Conservation (phyloP, 2,329 filamentous ascomycete genomes). For the Xylariaceae sp. region DNA sequence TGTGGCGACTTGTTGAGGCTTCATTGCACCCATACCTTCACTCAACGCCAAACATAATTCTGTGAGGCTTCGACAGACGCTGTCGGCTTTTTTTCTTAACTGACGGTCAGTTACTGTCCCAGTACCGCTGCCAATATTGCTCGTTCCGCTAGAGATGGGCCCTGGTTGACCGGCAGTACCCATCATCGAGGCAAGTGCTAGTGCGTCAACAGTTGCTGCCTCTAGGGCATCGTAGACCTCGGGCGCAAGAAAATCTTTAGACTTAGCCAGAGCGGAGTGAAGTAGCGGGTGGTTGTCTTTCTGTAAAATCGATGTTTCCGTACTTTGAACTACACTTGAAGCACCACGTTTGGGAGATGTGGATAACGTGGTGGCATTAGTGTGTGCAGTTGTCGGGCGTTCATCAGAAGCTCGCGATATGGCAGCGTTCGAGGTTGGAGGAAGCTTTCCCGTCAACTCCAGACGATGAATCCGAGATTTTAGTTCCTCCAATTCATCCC, state of each 20-base stretch:
- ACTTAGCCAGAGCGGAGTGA: constrained; percentile 79
- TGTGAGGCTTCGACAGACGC: constrained; percentile 88
- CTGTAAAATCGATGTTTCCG: constrained; percentile 52
- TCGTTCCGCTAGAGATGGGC: constrained; percentile 70
- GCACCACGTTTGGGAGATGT: constrained; percentile 81
- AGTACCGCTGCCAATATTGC: constrained; percentile 59
- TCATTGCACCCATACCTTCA: constrained; percentile 57
- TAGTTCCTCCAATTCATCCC: constrained; percentile 95
- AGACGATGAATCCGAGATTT: constrained; percentile 92
- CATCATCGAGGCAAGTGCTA: constrained; percentile 79
- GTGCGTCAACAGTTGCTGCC: constrained; percentile 78
- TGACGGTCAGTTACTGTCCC: constrained; percentile 75
- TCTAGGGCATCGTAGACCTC: constrained; percentile 83
- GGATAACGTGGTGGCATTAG: constrained; percentile 82
- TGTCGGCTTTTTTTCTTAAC: constrained; percentile 87
- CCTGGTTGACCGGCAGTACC: constrained; percentile 72
- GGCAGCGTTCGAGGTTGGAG: constrained; percentile 79
- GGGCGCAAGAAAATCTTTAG: constrained; percentile 69
- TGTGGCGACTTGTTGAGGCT: constrained; percentile 40
- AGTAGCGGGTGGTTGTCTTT: constrained; percentile 77
- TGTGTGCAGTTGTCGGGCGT: constrained; percentile 87
- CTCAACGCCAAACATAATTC: constrained; percentile 88
- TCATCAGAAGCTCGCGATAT: constrained; percentile 78
- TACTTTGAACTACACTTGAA: constrained; percentile 51
- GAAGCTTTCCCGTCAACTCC: constrained; percentile 87